phyloP scores from a whole-genome alignment of 2,329 filamentous ascomycete genomes.

The Exophiala spinifera region DNA sequence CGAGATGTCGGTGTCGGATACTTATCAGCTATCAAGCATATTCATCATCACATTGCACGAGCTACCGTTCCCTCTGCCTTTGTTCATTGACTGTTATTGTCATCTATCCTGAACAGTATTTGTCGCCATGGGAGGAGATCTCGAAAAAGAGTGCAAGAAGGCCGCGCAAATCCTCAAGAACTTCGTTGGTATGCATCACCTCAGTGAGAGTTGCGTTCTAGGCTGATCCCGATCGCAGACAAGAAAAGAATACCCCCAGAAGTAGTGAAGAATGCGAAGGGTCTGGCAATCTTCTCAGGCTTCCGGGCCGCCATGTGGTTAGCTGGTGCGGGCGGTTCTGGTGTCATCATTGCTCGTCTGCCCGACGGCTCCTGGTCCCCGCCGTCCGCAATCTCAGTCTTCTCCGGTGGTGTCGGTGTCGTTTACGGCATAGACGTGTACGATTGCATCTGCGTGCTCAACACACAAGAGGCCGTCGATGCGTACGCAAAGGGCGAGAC shows the following conservation, averaged over 20 bases:
- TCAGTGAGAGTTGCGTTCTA: no score
- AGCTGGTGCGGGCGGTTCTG: constrained; percentile 17
- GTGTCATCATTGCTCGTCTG: constrained; percentile 19
- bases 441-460: constrained; percentile 23
- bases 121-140: no score
- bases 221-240: no score
- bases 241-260: constrained; percentile 16
- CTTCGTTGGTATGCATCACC: constrained; percentile 17
- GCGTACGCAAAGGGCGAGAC: constrained; percentile 8
- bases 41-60: no score
- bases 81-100: no score
- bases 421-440: constrained; percentile 15
- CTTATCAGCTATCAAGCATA: no score
- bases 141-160: constrained; percentile 17
- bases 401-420: constrained; percentile 13
- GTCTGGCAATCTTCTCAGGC: constrained; percentile 17
- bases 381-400: constrained; percentile 14
- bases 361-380: constrained; percentile 19
- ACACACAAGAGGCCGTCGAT: constrained; percentile 16
- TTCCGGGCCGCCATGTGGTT: constrained; percentile 21
- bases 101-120: no score
- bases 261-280: constrained; percentile 18
- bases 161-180: constrained; percentile 19
- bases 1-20: no score
- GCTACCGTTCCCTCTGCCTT: no score